These are phyloP conservation scores for Neurospora tetraspora DNA, from an alignment of 495 filamentous ascomycete species.

Conservation along the genomic window DNA sequence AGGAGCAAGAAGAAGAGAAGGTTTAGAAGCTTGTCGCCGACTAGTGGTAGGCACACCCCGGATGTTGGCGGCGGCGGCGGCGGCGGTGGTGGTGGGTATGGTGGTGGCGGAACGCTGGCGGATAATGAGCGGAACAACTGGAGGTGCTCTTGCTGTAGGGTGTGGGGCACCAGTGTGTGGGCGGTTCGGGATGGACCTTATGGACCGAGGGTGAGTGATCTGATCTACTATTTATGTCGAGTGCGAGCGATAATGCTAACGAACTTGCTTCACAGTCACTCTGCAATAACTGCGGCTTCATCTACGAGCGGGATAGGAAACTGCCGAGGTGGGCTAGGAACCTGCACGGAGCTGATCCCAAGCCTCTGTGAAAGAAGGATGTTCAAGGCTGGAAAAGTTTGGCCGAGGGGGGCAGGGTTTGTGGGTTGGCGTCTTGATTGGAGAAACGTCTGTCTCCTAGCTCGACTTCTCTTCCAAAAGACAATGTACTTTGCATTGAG, in stretches of 20 bases:
- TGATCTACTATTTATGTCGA: neutral
- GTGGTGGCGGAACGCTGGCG: slow-evolving; percentile 54
- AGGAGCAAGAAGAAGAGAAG: slow-evolving; percentile 87
- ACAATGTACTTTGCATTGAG: neutral
- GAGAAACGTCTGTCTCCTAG: neutral
- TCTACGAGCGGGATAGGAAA: slow-evolving; percentile 77
- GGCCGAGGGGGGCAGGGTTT: neutral
- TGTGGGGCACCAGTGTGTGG: slow-evolving; percentile 89
- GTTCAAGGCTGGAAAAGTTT: neutral
- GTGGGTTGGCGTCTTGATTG: neutral
- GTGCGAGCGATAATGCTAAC: neutral
- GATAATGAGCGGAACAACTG: slow-evolving; percentile 78
- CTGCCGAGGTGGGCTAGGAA: slow-evolving; percentile 76
- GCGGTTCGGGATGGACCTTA: slow-evolving; percentile 84
- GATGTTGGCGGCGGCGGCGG: slow-evolving; percentile 57
- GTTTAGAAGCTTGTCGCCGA: slow-evolving; percentile 79
- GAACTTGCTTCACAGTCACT: slow-evolving; percentile 51
- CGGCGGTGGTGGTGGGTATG: slow-evolving; percentile 46
- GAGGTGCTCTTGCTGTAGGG: slow-evolving; percentile 82
- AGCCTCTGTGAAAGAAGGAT: slow-evolving; percentile 7
- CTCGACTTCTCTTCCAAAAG: neutral
- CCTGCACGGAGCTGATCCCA: slow-evolving; percentile 46
- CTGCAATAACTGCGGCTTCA: slow-evolving; percentile 86
- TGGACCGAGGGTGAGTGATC: slow-evolving; percentile 63
- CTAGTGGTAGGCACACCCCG: slow-evolving; percentile 59